Base-by-base conservation (phyloP, 2,329 filamentous ascomycete species). In the Penicillium sp. region DNA sequence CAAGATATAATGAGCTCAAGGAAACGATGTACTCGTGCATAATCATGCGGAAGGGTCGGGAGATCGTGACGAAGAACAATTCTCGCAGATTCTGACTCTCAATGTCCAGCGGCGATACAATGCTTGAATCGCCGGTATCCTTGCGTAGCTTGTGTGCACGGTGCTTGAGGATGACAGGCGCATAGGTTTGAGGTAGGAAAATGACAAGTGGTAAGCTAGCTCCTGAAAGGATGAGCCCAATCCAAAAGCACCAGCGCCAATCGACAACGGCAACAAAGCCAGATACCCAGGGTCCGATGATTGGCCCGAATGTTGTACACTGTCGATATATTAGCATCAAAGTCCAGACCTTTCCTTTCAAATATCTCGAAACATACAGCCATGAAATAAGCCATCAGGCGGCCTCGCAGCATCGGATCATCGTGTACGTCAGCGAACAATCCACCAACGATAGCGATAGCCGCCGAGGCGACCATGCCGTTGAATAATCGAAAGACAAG, bases 41-140 rank as follows among this genome's bases (percentile, higher is more conserved):
- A 29, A 86, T 74, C 87, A 91, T 91, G 39, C 85, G 78, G 16
- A 89, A 69, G 0, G 88, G 87, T 1, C 87, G 73, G 0, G 84
- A 84, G 34, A 91, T 73, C 0, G 89, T 84, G 10, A 86, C 80
- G 1, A 80, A 81, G 16, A 85, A 31, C 43, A 58, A 61, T 39
- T 60, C 51, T n/a, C 56, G 61, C 13, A 67, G 14, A 42, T 63
- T 58, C 22, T 78, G 76, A 44, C 77, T 72, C 59, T 88, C 83
- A 27, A 88, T 69, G 59, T 89, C 86, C 42, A 83, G 75, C 0
- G 83, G 81, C 0, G 86, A 82, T 31, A 82, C 73, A 28, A 71
- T 78, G 35, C 75, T 74, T 13, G 67, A 65, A 44, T 78, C 75
- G 1, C 79, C 81, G 25, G 81, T 80, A 27, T 76, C 75, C 59